These are phyloP conservation scores for Gonapodya sp. DNA, from an alignment of 192 early-diverging fungal species.

Conservation along the genomic window DNA sequence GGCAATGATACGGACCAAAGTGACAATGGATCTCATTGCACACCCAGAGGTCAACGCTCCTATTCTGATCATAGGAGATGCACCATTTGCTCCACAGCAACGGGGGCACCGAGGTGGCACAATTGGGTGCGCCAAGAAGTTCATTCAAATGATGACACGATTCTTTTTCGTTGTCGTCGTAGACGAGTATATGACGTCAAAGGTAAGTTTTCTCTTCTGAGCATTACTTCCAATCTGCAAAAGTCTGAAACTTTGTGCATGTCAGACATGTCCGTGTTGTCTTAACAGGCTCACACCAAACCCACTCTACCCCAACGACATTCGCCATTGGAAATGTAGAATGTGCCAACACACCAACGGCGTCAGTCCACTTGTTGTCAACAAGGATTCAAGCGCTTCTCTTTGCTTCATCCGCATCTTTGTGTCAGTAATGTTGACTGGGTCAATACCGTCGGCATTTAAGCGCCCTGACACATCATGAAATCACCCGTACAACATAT, in stretches of 20 bases:
- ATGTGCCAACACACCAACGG: neutral
- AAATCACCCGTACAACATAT: neutral
- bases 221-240: neutral
- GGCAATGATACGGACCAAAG: too few relatives aligned
- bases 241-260: neutral
- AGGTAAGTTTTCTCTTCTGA: neutral
- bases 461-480: neutral
- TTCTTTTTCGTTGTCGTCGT: neutral
- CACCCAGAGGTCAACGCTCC: neutral
- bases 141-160: neutral
- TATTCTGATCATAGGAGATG: neutral
- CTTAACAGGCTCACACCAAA: neutral
- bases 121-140: neutral
- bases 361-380: too few relatives aligned
- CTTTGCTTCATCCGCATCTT: neutral
- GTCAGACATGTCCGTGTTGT: neutral
- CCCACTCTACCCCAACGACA: neutral
- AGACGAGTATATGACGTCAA: neutral
- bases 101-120: neutral
- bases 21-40: too few relatives aligned
- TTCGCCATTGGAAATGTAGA: neutral
- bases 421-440: neutral
- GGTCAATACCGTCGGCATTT: neutral
- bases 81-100: neutral
- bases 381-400: neutral